These are phyloP conservation scores for Plasmodium reichenowi DNA, from an alignment of 169 alveolate species.

Conservation along the genomic window DNA sequence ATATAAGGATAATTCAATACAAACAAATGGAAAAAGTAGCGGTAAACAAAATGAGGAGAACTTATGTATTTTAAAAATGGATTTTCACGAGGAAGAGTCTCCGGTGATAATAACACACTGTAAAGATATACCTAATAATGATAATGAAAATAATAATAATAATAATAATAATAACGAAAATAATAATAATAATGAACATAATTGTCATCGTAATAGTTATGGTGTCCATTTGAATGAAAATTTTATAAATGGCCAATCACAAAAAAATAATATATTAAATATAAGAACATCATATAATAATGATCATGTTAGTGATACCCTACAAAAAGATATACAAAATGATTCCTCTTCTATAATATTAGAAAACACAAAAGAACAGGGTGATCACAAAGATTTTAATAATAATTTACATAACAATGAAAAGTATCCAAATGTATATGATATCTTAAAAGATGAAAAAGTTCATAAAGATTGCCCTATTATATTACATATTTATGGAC, in stretches of 20 bases:
- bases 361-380: neutral
- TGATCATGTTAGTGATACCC: neutral
- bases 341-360: neutral
- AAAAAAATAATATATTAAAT: neutral
- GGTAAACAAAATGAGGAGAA: neutral
- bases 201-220: neutral
- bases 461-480: conserved; percentile 55
- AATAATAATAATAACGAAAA: neutral
- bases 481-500: conserved; percentile 71
- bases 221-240: too few relatives aligned
- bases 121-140: neutral
- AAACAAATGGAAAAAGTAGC: neutral
- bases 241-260: too few relatives aligned
- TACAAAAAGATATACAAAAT: neutral
- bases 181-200: neutral
- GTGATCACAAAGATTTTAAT: neutral
- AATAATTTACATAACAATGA: neutral
- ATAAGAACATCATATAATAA: neutral
- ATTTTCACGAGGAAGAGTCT: neutral
- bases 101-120: too few relatives aligned
- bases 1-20: neutral
- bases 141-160: neutral
- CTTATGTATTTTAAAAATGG: neutral
- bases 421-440: neutral
- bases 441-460: conserved; percentile 32